phyloP scores from a whole-genome alignment of 2,329 filamentous ascomycete genomes.

The Fusarium tricinctum region DNA sequence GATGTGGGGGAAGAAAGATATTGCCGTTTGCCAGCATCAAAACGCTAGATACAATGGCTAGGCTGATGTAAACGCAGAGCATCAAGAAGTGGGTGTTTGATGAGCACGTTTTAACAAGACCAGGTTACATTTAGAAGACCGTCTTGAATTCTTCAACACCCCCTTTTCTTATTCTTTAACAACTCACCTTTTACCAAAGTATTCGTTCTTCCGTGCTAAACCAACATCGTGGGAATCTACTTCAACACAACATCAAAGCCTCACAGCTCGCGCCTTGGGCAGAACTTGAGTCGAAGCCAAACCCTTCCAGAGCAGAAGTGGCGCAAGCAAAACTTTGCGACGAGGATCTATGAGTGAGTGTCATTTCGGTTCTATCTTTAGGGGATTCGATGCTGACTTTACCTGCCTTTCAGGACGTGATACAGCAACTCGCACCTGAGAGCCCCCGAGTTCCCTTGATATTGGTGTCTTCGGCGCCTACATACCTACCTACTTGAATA shows the following conservation, averaged over 20 bases:
- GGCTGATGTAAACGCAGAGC: neutral
- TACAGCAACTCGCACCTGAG: neutral
- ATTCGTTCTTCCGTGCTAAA: neutral
- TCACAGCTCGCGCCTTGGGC: neutral
- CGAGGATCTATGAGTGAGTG: neutral
- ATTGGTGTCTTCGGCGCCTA: neutral
- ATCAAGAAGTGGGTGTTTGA: slow-evolving; percentile 1
- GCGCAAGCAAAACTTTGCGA: neutral
- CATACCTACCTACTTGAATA: neutral
- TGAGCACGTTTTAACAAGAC: neutral
- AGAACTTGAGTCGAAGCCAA: neutral
- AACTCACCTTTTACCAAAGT: no score
- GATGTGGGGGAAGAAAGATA: neutral
- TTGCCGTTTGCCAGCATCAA: slow-evolving; percentile 17
- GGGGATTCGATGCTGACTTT: slow-evolving; percentile 2
- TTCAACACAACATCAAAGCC: neutral
- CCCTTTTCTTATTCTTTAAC: neutral
- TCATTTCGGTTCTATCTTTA: neutral
- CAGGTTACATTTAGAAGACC: neutral
- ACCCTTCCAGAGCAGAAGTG: neutral
- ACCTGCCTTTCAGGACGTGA: neutral
- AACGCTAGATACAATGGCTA: slow-evolving; percentile 4
- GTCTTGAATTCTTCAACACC: neutral
- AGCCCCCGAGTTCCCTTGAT: neutral
- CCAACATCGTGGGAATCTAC: neutral